A percentile compares a stretch with the other conserved stretches of the same genome.
These are phyloP conservation scores for Phalaenopsis hybrid DNA, from an alignment of 116 monocot genomes.

Conservation along the genomic window DNA sequence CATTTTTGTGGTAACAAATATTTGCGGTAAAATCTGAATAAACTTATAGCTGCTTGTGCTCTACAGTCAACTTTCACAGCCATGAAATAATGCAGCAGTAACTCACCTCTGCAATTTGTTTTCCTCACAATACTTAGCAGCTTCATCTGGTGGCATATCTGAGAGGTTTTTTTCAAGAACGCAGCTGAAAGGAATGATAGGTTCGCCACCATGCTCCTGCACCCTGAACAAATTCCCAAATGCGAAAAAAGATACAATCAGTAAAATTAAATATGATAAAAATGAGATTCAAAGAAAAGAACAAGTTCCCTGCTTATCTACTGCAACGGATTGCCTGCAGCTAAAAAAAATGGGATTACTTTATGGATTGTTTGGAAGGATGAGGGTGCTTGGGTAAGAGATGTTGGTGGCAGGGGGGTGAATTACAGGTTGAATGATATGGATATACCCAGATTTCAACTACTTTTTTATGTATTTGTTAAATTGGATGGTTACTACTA, in stretches of 20 bases:
- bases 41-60: not conserved
- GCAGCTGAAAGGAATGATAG: conserved; percentile 97
- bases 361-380: not conserved
- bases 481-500: not conserved
- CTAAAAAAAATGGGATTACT: not conserved
- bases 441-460: not conserved
- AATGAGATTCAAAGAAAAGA: not conserved
- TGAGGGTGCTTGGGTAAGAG: not conserved
- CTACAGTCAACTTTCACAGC: not conserved
- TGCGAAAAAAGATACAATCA: not conserved
- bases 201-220: conserved; percentile 90
- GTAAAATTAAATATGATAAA: not conserved
- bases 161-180: conserved; percentile 69
- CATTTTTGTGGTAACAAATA: not conserved
- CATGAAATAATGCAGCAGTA: conserved; percentile 2
- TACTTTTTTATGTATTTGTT: not conserved
- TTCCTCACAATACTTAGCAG: conserved; percentile 94
- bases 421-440: not conserved
- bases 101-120: conserved; percentile 85
- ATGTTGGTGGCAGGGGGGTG: not conserved
- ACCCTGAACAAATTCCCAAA: conserved; percentile 35
- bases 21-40: not conserved
- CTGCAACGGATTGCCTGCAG: not conserved
- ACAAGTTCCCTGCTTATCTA: not conserved
- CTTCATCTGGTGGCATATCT: conserved; percentile 98